phyloP scores from a whole-genome alignment of 73 alveolate genomes.

The Tetrahymena elliotti region DNA sequence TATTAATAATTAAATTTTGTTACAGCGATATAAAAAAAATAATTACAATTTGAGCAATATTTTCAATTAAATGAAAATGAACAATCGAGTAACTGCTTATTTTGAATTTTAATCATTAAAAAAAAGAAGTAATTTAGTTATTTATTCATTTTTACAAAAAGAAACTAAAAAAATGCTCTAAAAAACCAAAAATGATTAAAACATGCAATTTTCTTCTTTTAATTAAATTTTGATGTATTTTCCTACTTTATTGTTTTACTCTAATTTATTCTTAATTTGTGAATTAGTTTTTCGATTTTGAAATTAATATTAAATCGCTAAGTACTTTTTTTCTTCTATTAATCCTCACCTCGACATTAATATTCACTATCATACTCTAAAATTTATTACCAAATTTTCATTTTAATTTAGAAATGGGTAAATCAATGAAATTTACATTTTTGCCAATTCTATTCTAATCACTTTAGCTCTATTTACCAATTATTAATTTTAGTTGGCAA shows the following conservation, averaged over 20 bases:
- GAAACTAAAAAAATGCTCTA: no score
- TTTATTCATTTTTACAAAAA: no score
- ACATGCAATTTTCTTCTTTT: background rate
- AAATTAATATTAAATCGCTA: no score
- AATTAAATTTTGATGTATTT: background rate
- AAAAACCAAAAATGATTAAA: no score
- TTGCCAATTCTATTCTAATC: background rate
- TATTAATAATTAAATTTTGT: background rate
- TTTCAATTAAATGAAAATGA: background rate
- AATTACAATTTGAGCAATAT: no score
- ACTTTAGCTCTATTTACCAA: background rate
- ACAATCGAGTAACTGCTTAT: background rate
- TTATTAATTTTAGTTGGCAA: background rate
- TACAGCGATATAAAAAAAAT: background rate
- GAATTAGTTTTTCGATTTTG: background rate
- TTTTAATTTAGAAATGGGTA: background rate
- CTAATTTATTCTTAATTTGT: background rate
- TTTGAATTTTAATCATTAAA: background rate
- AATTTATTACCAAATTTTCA: no score
- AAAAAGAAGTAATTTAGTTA: no score
- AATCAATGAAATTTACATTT: no score
- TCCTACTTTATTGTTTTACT: background rate
- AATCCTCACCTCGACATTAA: no score
- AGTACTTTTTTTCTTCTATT: no score
- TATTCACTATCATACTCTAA: no score